Percentiles rank a stretch among this genome's conserved stretches.
Conservation (phyloP, 2,329 filamentous ascomycete genomes). For the Daldinia eschscholtzii region DNA sequence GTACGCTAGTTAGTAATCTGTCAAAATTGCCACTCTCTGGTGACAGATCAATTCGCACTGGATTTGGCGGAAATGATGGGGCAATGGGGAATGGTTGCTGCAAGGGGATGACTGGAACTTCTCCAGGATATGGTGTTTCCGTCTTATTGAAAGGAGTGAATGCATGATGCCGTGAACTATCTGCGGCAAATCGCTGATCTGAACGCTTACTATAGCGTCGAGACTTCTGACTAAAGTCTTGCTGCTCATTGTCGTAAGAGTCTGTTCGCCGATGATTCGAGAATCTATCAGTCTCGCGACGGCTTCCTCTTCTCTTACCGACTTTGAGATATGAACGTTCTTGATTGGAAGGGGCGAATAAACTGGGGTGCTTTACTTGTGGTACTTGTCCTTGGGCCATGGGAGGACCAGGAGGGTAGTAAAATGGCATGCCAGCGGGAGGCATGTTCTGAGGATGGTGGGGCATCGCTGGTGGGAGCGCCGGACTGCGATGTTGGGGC, state of each 20-base stretch:
- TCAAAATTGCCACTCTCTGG: slow-evolving; percentile 79
- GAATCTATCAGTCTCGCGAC: slow-evolving; percentile 63
- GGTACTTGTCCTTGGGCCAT: slow-evolving; percentile 71
- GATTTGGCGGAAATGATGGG: slow-evolving; percentile 41
- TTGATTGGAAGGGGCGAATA: slow-evolving; percentile 51
- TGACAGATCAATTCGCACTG: slow-evolving; percentile 67
- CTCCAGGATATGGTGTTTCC: slow-evolving; percentile 36
- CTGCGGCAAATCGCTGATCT: slow-evolving; percentile 54
- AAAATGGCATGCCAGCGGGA: slow-evolving; percentile 71
- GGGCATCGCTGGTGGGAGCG: slow-evolving; percentile 71
- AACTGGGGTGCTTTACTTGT: slow-evolving; percentile 68
- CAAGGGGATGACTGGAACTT: slow-evolving; percentile 46
- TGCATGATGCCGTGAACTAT: slow-evolving; percentile 42
- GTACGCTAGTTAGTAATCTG: slow-evolving; percentile 76
- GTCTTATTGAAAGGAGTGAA: slow-evolving; percentile 38
- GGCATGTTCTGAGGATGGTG: slow-evolving; percentile 73
- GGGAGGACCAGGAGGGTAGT: slow-evolving; percentile 62
- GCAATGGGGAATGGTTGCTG: slow-evolving; percentile 50
- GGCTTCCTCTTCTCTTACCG: slow-evolving; percentile 60
- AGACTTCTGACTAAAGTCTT: slow-evolving; percentile 54
- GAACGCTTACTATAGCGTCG: slow-evolving; percentile 62
- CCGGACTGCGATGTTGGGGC: slow-evolving; percentile 56
- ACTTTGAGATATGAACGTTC: slow-evolving; percentile 57
- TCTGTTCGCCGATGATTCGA: slow-evolving; percentile 57
- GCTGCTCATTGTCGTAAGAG: slow-evolving; percentile 53